phyloP scores from a whole-genome alignment of 306 rosid species.

The Quercus glauca region DNA sequence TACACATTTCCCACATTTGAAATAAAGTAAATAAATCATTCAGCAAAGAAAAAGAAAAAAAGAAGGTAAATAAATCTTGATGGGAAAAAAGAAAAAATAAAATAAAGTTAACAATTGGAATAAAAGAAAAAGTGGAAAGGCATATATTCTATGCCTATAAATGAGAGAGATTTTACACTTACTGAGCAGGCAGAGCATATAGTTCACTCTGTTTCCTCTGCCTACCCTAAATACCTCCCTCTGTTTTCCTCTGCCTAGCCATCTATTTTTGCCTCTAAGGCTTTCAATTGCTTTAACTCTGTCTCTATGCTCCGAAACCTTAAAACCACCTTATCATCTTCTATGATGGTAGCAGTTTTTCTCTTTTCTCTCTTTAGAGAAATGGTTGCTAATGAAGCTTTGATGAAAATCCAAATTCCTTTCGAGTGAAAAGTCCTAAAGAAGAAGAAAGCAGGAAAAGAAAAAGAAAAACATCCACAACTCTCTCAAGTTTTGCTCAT shows the following conservation, averaged over 20 bases:
- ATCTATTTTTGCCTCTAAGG: neutral
- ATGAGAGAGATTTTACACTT: neutral
- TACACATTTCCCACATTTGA: too few species aligned
- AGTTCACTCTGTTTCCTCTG: conserved; percentile 14
- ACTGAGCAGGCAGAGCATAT: too few species aligned
- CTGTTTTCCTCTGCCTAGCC: neutral
- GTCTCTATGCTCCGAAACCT: conserved; percentile 46
- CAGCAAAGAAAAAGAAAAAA: too few species aligned
- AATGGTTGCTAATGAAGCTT: conserved; percentile 18
- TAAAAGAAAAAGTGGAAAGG: conserved; percentile 13
- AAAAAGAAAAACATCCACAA: neutral
- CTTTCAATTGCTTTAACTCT: conserved; percentile 10
- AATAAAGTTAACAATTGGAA: conserved; percentile 31
- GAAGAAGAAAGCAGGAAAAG: too few species aligned
- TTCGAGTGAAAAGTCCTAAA: conserved; percentile 34
- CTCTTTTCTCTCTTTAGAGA: conserved; percentile 24
- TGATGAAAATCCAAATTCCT: conserved; percentile 14
- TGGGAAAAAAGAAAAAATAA: conserved; percentile 8
- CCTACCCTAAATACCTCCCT: neutral
- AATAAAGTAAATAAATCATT: too few species aligned
- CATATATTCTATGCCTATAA: conserved; percentile 26
- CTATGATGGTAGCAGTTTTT: conserved; percentile 30
- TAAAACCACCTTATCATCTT: conserved; percentile 16
- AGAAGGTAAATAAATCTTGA: conserved; percentile 13
- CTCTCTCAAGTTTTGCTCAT: neutral